A percentile compares a stretch with the other conserved stretches of the same genome.
Conservation (phyloP, 2,329 filamentous ascomycete genomes). For the Nemania sp. region DNA sequence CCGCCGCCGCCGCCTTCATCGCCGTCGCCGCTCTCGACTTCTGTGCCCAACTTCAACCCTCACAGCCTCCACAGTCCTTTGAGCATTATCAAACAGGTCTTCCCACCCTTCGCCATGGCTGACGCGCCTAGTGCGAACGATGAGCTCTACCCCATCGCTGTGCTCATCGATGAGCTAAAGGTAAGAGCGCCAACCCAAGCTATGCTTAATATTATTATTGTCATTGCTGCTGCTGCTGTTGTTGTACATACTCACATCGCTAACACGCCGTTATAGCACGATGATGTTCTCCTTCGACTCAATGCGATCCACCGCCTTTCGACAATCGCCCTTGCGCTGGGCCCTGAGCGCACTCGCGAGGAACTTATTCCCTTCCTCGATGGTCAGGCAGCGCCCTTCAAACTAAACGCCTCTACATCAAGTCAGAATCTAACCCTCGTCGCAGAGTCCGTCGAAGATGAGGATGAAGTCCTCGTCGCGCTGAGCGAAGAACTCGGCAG, state of each 20-base stretch:
- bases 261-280: constrained; percentile 73
- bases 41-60: constrained; percentile 18
- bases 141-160: constrained; percentile 99
- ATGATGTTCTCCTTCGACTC: constrained; percentile 96
- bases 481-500: constrained; percentile 95
- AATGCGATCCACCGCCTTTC: constrained; percentile 99
- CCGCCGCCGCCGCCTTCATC: constrained; percentile 6
- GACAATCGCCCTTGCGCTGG: constrained; percentile 95
- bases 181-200: constrained; percentile 62
- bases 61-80: constrained; percentile 7
- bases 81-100: constrained; percentile 19
- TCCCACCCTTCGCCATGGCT: constrained; percentile 74
- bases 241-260: constrained; percentile 24
- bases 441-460: constrained; percentile 96
- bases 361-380: constrained; percentile 99
- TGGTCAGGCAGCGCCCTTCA: constrained; percentile 72
- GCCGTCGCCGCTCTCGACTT: constrained; percentile 20
- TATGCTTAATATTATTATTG: constrained; percentile 26
- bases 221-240: too few relatives aligned
- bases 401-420: neutral
- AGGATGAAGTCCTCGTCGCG: constrained; percentile 97
- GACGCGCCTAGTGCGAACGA: constrained; percentile 91
- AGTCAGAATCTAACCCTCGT: constrained; percentile 47
- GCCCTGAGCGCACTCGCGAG: constrained; percentile 95
- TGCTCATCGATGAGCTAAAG: constrained; percentile 99